Percentiles rank a stretch among this genome's conserved stretches.
These are phyloP conservation scores for Boechera divaricarpa DNA, from an alignment of 345 rosid genomes.

Conservation along the genomic window DNA sequence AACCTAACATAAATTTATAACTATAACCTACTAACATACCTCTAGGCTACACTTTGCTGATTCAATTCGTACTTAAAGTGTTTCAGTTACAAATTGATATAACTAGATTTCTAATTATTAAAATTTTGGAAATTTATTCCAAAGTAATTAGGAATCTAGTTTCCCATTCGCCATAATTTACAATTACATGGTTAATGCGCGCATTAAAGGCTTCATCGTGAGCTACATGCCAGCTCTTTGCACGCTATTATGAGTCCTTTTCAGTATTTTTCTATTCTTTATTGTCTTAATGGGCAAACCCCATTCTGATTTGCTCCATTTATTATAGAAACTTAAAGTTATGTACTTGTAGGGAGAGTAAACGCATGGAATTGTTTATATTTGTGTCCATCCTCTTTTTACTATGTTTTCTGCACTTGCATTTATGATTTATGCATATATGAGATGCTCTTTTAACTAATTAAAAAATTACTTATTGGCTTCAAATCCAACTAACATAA, in stretches of 20 bases:
- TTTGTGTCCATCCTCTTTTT: conserved; percentile 9
- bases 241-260: conserved; percentile 33
- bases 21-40: neutral
- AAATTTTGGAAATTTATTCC: no score
- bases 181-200: conserved; percentile 2
- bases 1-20: neutral
- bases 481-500: no score
- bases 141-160: neutral
- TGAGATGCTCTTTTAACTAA: neutral
- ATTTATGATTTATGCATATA: conserved; percentile 20
- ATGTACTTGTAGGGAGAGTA: neutral
- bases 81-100: neutral
- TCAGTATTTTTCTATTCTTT: neutral
- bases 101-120: neutral
- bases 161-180: neutral
- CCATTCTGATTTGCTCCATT: conserved; percentile 9
- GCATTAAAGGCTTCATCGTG: conserved; percentile 30
- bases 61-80: neutral
- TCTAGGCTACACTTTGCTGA: neutral
- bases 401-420: conserved; percentile 31
- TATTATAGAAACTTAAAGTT: neutral
- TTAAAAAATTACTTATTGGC: no score
- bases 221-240: conserved; percentile 34
- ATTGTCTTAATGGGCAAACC: conserved; percentile 1
- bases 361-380: conserved; percentile 22